Evolutionary conservation across 495 filamentous ascomycete species (phyloP).

Genomic region (Aspergillus nanangensis): DNA sequence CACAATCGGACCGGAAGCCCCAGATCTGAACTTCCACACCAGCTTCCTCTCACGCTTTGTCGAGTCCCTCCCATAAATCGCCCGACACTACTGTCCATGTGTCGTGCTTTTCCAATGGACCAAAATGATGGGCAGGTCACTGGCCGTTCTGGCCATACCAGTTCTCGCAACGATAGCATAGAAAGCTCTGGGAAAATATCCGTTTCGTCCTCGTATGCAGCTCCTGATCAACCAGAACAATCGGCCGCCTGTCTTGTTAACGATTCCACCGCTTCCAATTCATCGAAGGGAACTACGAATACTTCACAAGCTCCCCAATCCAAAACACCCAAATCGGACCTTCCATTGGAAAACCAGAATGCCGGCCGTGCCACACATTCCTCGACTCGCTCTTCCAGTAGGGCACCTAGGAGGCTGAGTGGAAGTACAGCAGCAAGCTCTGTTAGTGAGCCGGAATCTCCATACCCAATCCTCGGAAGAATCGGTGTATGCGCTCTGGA

Average conservation of each 20-base stretch:
- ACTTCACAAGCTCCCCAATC: slow-evolving; percentile 7
- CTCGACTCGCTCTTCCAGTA: slow-evolving; percentile 62
- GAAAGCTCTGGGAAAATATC: slow-evolving; percentile 7
- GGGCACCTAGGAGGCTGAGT: slow-evolving; percentile 69
- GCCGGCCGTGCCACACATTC: slow-evolving; percentile 31
- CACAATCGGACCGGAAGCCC: too few species aligned
- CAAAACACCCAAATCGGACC: slow-evolving; percentile 19
- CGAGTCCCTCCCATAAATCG: too few species aligned
- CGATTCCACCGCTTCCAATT: slow-evolving; percentile 9
- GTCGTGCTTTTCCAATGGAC: too few species aligned
- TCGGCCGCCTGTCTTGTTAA: slow-evolving; percentile 8
- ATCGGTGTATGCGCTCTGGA: slow-evolving; percentile 96
- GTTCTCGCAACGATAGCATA: slow-evolving; percentile 8
- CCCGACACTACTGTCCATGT: too few species aligned
- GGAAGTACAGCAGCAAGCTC: slow-evolving; percentile 73
- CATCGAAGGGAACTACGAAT: slow-evolving; percentile 9
- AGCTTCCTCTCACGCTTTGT: too few species aligned
- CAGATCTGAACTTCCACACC: too few species aligned
- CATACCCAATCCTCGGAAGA: slow-evolving; percentile 43
- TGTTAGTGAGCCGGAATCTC: slow-evolving; percentile 35
- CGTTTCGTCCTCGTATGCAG: slow-evolving; percentile 3
- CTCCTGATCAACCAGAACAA: slow-evolving; percentile 16
- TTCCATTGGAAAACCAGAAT: slow-evolving; percentile 18
- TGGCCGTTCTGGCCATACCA: slow-evolving; percentile 37
- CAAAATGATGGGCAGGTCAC: slow-evolving; percentile 14